Conservation (phyloP, 441 rosid genomes). For the Populus tomentosa region DNA sequence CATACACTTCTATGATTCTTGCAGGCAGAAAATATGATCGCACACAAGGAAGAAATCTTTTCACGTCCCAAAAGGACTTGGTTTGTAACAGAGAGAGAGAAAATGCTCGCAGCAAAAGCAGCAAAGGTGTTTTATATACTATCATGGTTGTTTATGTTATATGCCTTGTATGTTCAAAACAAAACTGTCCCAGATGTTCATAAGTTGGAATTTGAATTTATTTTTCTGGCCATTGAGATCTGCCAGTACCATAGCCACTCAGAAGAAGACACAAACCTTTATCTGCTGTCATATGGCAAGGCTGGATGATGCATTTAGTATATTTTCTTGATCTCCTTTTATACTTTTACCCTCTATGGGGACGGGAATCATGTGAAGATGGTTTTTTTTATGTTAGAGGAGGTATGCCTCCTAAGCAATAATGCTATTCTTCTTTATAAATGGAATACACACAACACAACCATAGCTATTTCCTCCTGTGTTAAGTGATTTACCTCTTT, state of each 20-base stretch:
- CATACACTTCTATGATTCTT: slow-evolving; percentile 2
- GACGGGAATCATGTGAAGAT: background rate
- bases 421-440: background rate
- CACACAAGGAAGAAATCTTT: slow-evolving; percentile 78
- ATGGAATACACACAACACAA: background rate
- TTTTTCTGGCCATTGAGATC: background rate
- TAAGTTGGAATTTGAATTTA: background rate
- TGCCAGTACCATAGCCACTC: background rate
- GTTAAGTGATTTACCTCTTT: background rate
- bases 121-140: slow-evolving; percentile 46
- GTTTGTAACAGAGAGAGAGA: slow-evolving; percentile 91
- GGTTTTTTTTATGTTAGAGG: background rate
- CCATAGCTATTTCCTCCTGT: background rate
- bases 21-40: slow-evolving; percentile 96
- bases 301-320: background rate
- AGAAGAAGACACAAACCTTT: background rate
- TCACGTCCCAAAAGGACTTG: slow-evolving; percentile 94
- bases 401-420: background rate
- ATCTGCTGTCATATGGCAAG: background rate
- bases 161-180: background rate
- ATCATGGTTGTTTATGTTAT: background rate
- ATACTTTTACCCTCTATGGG: background rate
- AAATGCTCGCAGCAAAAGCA: slow-evolving; percentile 64
- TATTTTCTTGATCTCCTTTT: background rate
- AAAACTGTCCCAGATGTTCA: background rate